Evolutionary conservation across 2,329 filamentous ascomycete species (phyloP).

Genomic region (Ceratocystiopsis minuta): DNA sequence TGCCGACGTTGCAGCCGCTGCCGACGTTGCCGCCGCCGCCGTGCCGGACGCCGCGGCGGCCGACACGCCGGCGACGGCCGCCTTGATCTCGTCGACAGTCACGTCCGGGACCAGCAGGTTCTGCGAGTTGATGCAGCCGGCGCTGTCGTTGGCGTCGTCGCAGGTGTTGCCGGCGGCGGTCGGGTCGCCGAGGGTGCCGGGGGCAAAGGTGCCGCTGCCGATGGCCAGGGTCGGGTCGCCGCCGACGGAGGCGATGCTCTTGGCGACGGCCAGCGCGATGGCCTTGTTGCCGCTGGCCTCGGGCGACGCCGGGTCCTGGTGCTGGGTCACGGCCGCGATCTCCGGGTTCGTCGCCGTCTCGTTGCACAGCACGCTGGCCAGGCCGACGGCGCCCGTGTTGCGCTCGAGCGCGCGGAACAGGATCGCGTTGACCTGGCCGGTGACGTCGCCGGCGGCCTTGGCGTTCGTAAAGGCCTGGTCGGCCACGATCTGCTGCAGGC

Average conservation of each 20-base stretch:
- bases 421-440: constrained; percentile 33
- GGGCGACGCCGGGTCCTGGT: constrained; percentile 50
- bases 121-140: constrained; percentile 37
- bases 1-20: not conserved
- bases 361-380: constrained; percentile 38
- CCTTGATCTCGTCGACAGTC: constrained; percentile 31
- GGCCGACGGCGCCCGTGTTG: constrained; percentile 40
- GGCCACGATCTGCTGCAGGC: constrained; percentile 38
- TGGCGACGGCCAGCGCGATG: constrained; percentile 39
- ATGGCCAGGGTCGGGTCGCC: constrained; percentile 44
- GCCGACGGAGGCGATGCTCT: constrained; percentile 41
- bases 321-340: constrained; percentile 43
- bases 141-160: constrained; percentile 27
- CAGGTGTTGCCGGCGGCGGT: constrained; percentile 35
- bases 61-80: constrained; percentile 24
- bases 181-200: constrained; percentile 26
- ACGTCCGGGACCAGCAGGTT: constrained; percentile 36
- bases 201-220: constrained; percentile 43
- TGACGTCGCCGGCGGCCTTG: constrained; percentile 33
- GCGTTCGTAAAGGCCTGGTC: constrained; percentile 45
- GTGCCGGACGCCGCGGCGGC: constrained; percentile 1
- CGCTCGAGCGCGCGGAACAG: constrained; percentile 38
- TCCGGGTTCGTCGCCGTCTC: constrained; percentile 41
- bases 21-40: not conserved
- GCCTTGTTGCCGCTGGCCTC: constrained; percentile 36